Conservation (phyloP, 2,329 filamentous ascomycete genomes). For the Aureobasidium uvarum region DNA sequence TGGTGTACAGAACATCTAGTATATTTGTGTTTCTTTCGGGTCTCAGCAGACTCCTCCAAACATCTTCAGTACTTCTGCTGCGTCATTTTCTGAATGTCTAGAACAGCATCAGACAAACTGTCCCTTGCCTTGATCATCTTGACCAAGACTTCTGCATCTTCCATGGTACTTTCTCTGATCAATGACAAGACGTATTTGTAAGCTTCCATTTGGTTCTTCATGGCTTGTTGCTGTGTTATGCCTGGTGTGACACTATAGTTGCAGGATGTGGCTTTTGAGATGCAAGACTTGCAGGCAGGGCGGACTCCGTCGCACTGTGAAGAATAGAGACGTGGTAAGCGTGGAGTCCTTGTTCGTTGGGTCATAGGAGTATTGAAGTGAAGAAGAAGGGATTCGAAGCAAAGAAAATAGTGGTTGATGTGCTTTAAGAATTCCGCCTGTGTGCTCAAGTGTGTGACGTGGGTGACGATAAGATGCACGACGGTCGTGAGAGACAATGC, state of each 20-base stretch:
- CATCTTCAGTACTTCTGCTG: not conserved
- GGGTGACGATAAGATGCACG: not conserved
- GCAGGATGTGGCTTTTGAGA: not conserved
- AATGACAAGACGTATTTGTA: conserved; percentile 2
- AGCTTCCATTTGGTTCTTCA: conserved; percentile 2
- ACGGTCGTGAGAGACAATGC: not conserved
- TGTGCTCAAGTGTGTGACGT: not conserved
- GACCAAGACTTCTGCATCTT: not conserved
- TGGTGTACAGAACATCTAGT: too few relatives aligned
- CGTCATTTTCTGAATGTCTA: not conserved
- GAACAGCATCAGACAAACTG: conserved; percentile 27
- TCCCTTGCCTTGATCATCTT: conserved; percentile 13
- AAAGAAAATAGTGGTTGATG: not conserved
- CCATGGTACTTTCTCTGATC: not conserved
- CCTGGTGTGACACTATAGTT: conserved; percentile 12
- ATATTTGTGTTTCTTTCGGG: too few relatives aligned
- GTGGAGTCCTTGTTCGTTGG: not conserved
- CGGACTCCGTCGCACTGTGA: conserved; percentile 7
- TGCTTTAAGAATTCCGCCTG: not conserved
- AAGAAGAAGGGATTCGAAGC: too few relatives aligned
- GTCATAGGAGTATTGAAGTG: too few relatives aligned
- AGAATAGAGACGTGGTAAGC: not conserved
- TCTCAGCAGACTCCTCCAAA: not conserved
- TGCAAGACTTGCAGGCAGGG: conserved; percentile 1
- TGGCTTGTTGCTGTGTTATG: conserved; percentile 15